Evolutionary conservation across 2,329 filamentous ascomycete species (phyloP), one percentile per base, ranked within the genome.

Genomic region (Cladosporium sp.): DNA sequence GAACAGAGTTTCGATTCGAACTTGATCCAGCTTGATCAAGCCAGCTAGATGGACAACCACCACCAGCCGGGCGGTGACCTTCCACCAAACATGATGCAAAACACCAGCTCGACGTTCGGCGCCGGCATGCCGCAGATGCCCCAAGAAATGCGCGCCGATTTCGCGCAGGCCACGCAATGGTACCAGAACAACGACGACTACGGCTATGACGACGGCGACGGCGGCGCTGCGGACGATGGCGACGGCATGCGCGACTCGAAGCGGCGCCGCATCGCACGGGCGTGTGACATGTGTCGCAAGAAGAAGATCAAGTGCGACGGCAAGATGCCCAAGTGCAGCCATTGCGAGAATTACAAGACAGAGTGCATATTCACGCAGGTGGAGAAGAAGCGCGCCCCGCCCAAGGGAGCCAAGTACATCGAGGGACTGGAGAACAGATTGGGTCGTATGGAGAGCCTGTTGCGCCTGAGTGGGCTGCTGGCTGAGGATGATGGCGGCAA

Each of bases 271-370:
- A 97, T 97, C 73, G 92, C 93, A 68, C 87, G 92, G 81, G 93
- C 93, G 61, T 97, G 93, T 81, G 93, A 97, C 74, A 96, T 96
- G 93, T 98, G 94, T 78, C 87, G 93, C 73, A 97, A 96, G 82
- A 90, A 90, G 80, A 97, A 94, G 85, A 95, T 98, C 80, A 98
- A 98, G 81, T 98, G 94, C 80, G 95, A 98, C 77, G 94, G 95
- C 71, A 97, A 96, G 81, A 88, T 96, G 80, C 94, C 95, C 44
- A 89, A 93, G 68, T 99, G 95, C 80, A 93, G 92, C 8, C 95
- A 98, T 80, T 99, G 94, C 79, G 90, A 91, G 78, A 98, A 97
- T 79, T 97, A 97, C 84, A 97, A 97, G 84, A 97, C 93, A 5
- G 93, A 97, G 74, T 99, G 94, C 78, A 87, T 97, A 72, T 98